These are phyloP conservation scores for Stagonosporopsis vannaccii DNA, from an alignment of 2,329 filamentous ascomycete genomes.

Conservation along the genomic window DNA sequence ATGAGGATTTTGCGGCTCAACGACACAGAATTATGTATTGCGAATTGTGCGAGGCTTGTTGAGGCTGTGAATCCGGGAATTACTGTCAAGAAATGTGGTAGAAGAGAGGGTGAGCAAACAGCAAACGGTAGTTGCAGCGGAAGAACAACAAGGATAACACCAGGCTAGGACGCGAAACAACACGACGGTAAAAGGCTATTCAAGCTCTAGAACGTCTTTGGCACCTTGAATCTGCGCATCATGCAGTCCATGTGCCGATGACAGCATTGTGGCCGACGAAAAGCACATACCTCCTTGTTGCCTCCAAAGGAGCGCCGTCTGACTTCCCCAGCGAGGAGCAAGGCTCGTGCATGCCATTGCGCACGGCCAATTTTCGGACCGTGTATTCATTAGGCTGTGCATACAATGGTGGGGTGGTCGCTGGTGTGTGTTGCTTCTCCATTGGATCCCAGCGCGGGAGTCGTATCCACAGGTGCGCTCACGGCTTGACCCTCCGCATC, in stretches of 20 bases:
- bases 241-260: constrained; percentile 25
- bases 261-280: constrained; percentile 27
- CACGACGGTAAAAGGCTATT: no score
- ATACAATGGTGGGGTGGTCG: no score
- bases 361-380: no score
- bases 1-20: no score
- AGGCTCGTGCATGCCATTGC: no score
- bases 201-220: constrained; percentile 20
- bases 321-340: constrained; percentile 61
- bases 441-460: no score
- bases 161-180: constrained; percentile 16
- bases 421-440: no score
- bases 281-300: constrained; percentile 41
- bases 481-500: no score
- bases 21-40: no score
- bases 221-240: constrained; percentile 19
- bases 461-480: no score
- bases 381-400: no score
- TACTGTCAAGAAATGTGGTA: constrained; percentile 16
- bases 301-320: constrained; percentile 55
- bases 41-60: constrained; percentile 38
- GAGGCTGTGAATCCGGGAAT: constrained; percentile 30
- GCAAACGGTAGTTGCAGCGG: constrained; percentile 8
- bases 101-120: constrained; percentile 12
- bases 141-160: constrained; percentile 9